Percentiles rank a stretch among this genome's conserved stretches.
Evolutionary conservation across 2,329 filamentous ascomycete genomes (phyloP).

Genomic region (Rugonectria rugulosa): DNA sequence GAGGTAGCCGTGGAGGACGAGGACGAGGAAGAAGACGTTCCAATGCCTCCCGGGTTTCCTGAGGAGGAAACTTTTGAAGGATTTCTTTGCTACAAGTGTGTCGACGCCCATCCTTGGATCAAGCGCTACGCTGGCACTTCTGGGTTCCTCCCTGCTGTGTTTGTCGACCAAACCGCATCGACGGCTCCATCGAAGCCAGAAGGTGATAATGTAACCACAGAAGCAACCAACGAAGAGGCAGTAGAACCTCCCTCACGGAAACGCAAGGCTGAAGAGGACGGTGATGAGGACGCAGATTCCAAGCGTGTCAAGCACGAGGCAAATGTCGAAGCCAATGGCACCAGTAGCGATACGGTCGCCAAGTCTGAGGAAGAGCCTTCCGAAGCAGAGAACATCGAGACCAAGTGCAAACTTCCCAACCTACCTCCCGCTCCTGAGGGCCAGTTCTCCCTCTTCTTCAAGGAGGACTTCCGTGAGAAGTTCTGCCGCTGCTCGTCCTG

Average conservation of each 20-base stretch:
- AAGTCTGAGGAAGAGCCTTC: conserved; percentile 27
- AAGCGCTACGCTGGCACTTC: conserved; percentile 82
- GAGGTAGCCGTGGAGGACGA: conserved; percentile 41
- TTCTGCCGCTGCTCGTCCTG: conserved; percentile 86
- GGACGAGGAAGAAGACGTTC: conserved; percentile 66
- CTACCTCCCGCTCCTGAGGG: conserved; percentile 64
- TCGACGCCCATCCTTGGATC: conserved; percentile 89
- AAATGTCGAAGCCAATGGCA: conserved; percentile 13
- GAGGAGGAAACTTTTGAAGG: conserved; percentile 87
- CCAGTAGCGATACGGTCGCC: neutral
- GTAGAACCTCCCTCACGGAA: conserved; percentile 58
- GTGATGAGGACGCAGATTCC: conserved; percentile 42
- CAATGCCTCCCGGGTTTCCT: conserved; percentile 86
- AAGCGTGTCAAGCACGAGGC: conserved; percentile 63
- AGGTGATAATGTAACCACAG: too few species aligned
- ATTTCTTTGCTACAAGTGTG: conserved; percentile 93
- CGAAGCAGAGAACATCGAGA: conserved; percentile 1
- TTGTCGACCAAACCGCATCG: conserved; percentile 44
- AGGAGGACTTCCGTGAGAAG: conserved; percentile 77
- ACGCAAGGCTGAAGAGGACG: conserved; percentile 69
- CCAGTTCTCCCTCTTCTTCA: conserved; percentile 83
- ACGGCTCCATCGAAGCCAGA: conserved; percentile 3
- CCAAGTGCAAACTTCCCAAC: conserved; percentile 65
- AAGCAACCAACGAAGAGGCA: too few species aligned
- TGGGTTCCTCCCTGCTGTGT: conserved; percentile 82